A percentile compares a stretch with the other conserved stretches of the same genome.
phyloP scores from a whole-genome alignment of 2,329 filamentous ascomycete species.

The Alternaria gansuensis region DNA sequence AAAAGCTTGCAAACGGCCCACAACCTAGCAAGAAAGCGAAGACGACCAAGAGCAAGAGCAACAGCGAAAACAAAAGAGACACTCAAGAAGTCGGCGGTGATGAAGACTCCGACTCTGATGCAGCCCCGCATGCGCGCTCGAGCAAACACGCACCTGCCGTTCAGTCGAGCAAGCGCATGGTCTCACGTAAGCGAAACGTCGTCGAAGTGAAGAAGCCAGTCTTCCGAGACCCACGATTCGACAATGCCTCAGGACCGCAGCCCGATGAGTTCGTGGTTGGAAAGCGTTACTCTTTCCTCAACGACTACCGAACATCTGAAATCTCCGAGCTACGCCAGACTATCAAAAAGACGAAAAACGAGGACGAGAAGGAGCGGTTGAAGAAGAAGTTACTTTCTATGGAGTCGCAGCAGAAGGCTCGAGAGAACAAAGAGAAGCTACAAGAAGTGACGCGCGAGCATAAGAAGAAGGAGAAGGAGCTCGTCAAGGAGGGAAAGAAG shows the following conservation, averaged over 20 bases:
- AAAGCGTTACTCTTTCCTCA: slow-evolving; percentile 85
- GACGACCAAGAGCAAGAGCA: slow-evolving; percentile 22
- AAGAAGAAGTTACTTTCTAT: slow-evolving; percentile 79
- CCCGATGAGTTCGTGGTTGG: slow-evolving; percentile 67
- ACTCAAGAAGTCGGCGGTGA: slow-evolving; percentile 49
- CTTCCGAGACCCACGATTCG: slow-evolving; percentile 87
- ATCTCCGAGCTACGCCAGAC: slow-evolving; percentile 75
- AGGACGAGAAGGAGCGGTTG: slow-evolving; percentile 71
- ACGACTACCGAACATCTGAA: slow-evolving; percentile 85
- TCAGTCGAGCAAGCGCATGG: slow-evolving; percentile 81
- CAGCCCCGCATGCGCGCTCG: slow-evolving; percentile 58
- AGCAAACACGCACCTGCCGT: slow-evolving; percentile 92
- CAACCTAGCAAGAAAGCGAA: slow-evolving; percentile 36
- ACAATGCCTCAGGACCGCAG: slow-evolving; percentile 66
- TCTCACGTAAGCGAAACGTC: slow-evolving; percentile 80
- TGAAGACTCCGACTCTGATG: slow-evolving; percentile 44
- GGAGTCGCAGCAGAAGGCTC: slow-evolving; percentile 78
- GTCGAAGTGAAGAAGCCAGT: slow-evolving; percentile 67
- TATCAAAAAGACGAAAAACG: slow-evolving; percentile 73
- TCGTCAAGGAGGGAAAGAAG: slow-evolving; percentile 86
- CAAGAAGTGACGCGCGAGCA: slow-evolving; percentile 76
- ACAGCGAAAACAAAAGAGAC: slow-evolving; percentile 38
- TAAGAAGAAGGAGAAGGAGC: slow-evolving; percentile 81
- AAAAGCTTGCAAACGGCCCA: slow-evolving; percentile 45
- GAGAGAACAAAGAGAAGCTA: slow-evolving; percentile 73